phyloP scores from a whole-genome alignment of 352 stramenopile genomes.

The Elongisporangium undulatum region DNA sequence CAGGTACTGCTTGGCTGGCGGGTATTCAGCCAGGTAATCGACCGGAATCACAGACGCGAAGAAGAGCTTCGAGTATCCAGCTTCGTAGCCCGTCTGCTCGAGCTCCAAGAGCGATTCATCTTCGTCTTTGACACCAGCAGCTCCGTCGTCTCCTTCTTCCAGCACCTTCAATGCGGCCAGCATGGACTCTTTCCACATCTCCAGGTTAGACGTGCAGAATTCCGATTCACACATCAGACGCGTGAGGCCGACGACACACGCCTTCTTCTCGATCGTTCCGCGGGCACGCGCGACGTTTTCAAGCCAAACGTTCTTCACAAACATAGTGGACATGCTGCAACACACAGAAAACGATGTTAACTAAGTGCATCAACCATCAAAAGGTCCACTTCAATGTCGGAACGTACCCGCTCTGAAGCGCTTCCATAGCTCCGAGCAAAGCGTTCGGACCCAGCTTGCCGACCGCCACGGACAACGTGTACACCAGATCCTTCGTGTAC shows the following conservation, averaged over 20 bases:
- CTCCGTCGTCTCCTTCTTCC: slow-evolving; percentile 60
- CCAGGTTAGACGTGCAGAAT: slow-evolving; percentile 42
- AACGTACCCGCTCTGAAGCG: slow-evolving; percentile 80
- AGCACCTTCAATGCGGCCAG: slow-evolving; percentile 47
- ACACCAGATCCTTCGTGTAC: slow-evolving; percentile 88
- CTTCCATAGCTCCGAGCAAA: slow-evolving; percentile 81
- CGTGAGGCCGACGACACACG: slow-evolving; percentile 63
- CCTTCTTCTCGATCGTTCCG: slow-evolving; percentile 57
- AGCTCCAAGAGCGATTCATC: slow-evolving; percentile 80
- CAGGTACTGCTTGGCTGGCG: slow-evolving; percentile 50
- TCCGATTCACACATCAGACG: slow-evolving; percentile 75
- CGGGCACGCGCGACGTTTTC: slow-evolving; percentile 73
- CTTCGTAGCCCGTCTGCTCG: slow-evolving; percentile 89
- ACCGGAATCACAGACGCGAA: slow-evolving; percentile 84
- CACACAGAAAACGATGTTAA: slow-evolving; percentile 18
- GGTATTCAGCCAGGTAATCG: slow-evolving; percentile 87
- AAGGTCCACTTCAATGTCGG: slow-evolving; percentile 12
- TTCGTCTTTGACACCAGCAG: slow-evolving; percentile 52
- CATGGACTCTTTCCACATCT: slow-evolving; percentile 52
- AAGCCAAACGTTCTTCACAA: slow-evolving; percentile 88
- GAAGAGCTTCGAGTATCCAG: slow-evolving; percentile 91
- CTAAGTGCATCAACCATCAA: slow-evolving; percentile 25
- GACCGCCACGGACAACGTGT: slow-evolving; percentile 85
- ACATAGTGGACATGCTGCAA: slow-evolving; percentile 88
- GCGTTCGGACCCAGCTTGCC: slow-evolving; percentile 82